phyloP scores from a whole-genome alignment of 495 filamentous ascomycete genomes.

The Pseudotulostoma volvatum region DNA sequence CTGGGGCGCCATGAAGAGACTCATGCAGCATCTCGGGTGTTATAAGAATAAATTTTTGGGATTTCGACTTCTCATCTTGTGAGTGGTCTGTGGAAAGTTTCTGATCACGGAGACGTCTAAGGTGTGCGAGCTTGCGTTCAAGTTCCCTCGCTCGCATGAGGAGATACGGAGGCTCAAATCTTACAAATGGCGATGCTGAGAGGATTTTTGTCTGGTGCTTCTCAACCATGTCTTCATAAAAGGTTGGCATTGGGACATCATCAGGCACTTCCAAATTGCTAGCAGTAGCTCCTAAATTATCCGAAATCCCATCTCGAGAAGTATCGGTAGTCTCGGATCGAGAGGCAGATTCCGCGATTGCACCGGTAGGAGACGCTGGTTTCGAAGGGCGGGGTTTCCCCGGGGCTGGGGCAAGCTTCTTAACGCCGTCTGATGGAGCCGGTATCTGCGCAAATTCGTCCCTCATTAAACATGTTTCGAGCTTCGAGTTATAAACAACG shows the following conservation, averaged over 20 bases:
- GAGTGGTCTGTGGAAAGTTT: slow-evolving; percentile 38
- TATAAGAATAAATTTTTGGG: slow-evolving; percentile 70
- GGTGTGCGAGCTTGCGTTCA: slow-evolving; percentile 62
- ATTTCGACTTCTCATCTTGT: slow-evolving; percentile 41
- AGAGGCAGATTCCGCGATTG: not conserved
- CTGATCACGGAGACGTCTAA: slow-evolving; percentile 68
- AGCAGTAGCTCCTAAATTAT: slow-evolving; percentile 2
- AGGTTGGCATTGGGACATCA: slow-evolving; percentile 76
- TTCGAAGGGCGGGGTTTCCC: not conserved
- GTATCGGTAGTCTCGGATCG: slow-evolving; percentile 5
- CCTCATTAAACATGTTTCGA: slow-evolving; percentile 90
- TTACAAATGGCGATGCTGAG: slow-evolving; percentile 93
- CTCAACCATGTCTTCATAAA: slow-evolving; percentile 85
- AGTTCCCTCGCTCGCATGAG: slow-evolving; percentile 83
- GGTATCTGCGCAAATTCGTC: slow-evolving; percentile 89
- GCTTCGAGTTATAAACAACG: slow-evolving; percentile 91
- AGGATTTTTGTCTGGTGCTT: slow-evolving; percentile 82
- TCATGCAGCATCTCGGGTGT: slow-evolving; percentile 88
- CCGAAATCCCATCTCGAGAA: slow-evolving; percentile 6
- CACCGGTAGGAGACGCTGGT: not conserved
- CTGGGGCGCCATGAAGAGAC: slow-evolving; percentile 55
- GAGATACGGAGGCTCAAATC: slow-evolving; percentile 83
- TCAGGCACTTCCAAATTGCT: slow-evolving; percentile 52
- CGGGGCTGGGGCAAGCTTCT: not conserved
- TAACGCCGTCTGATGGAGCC: slow-evolving; percentile 32